Evolutionary conservation across 2,329 filamentous ascomycete species (phyloP), one percentile per base, ranked within the genome.

Genomic region (Aureobasidium lini): DNA sequence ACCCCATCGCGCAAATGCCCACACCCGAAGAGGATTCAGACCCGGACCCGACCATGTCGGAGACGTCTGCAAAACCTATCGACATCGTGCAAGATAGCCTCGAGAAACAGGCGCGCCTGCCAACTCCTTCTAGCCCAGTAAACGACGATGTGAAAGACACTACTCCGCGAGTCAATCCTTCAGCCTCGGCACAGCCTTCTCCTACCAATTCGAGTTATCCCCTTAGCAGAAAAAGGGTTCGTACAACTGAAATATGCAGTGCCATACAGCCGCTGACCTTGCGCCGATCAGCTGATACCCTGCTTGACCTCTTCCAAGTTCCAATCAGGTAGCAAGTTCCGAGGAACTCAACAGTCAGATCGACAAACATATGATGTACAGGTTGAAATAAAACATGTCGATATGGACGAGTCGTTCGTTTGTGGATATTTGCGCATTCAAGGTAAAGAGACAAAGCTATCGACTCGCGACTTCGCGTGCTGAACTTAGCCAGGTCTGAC

Each of bases 361-460:
- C 84, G 89, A 61, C 91, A 96, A 71, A 84, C 89, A 9, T 99
- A 99, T 71, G 90, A 96, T 63, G 94, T 99, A 1, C 89, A 96
- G 68, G 94, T 99, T 2, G 92, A 96, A 70, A 90, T 99, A 66
- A 96, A 97, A 75, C 88, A 96, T 74, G 91, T 97, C 46, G 91
- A 97, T 71, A 87, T 97, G 81, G 83, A 86, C 59, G 90, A 97
- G 72, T 96, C 92, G 6, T 96, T 93, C 68, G 80, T 99, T 6
- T 97, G 93, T 70, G 94, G 94, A 50, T 97, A 96, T 73, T 79
- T 99, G 64, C 88, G 89, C 66, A 99, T 99, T 65, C 89, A 96
- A 86, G 93, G 93, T 92, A 69, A 61, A 37, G 77, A 10, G 13
- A 4, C 4, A 52, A 1, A 65, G 40, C 36, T 29, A 18, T 3